phyloP scores from a whole-genome alignment of 2,329 filamentous ascomycete genomes.

The Ceratocystis ficicola region DNA sequence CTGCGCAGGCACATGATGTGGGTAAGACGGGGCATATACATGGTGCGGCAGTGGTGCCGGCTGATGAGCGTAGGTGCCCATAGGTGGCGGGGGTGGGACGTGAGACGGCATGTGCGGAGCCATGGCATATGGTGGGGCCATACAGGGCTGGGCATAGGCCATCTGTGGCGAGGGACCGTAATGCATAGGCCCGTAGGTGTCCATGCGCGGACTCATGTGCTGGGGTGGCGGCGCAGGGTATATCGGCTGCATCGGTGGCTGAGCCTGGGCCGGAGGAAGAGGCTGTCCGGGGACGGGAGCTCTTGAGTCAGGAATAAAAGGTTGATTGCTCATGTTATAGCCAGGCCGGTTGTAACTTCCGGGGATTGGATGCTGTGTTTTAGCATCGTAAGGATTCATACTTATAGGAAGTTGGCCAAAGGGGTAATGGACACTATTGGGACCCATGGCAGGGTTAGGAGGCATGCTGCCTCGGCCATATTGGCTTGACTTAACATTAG shows the following conservation, averaged over 20 bases:
- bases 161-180: constrained; percentile 36
- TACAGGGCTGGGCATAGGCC: constrained; percentile 33
- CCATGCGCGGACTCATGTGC: constrained; percentile 42
- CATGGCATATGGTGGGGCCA: constrained; percentile 41
- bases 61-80: constrained; percentile 34
- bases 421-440: constrained; percentile 46
- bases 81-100: constrained; percentile 33
- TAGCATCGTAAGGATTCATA: constrained; percentile 56
- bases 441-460: constrained; percentile 22
- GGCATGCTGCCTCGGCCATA: constrained; percentile 26
- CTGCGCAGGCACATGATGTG: constrained; percentile 31
- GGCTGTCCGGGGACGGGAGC: constrained; percentile 28
- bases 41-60: constrained; percentile 6
- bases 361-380: constrained; percentile 58
- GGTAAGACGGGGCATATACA: constrained; percentile 21
- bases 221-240: constrained; percentile 29
- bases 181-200: constrained; percentile 31
- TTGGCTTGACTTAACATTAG: constrained; percentile 26
- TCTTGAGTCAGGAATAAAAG: constrained; percentile 59
- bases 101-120: constrained; percentile 26
- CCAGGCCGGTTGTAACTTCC: constrained; percentile 72
- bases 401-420: constrained; percentile 68
- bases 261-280: neutral
- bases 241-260: constrained; percentile 4
- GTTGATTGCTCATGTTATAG: constrained; percentile 90